A percentile compares a stretch with the other conserved stretches of the same genome.
Evolutionary conservation across 148 eudicot species (phyloP).

Genomic region (Rhododendron ferrugineum): DNA sequence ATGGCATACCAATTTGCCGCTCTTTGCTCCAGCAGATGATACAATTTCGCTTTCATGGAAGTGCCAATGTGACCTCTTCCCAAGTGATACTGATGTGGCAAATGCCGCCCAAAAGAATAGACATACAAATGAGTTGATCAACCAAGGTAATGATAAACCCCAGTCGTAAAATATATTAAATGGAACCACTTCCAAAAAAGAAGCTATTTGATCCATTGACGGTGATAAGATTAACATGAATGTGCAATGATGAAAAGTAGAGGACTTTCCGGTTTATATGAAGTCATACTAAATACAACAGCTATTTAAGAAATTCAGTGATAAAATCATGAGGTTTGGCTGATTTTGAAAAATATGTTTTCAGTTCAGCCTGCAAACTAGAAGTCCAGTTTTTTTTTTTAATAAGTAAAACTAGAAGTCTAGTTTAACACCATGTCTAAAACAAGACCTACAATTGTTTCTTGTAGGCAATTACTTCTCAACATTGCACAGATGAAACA

Average conservation of each 20-base stretch:
- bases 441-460: background rate
- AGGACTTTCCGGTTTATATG: background rate
- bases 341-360: background rate
- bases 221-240: background rate
- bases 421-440: background rate
- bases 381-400: background rate
- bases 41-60: constrained; percentile 69
- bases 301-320: background rate
- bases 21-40: constrained; percentile 68
- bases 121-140: background rate
- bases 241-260: background rate
- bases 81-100: constrained; percentile 58
- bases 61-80: constrained; percentile 95
- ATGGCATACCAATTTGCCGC: constrained; percentile 58
- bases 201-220: background rate
- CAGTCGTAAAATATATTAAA: background rate
- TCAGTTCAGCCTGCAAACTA: background rate
- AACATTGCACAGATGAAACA: background rate
- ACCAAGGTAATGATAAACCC: background rate
- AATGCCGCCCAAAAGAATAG: constrained; percentile 9
- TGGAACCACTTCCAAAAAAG: too few relatives aligned
- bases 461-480: background rate
- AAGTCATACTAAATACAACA: background rate
- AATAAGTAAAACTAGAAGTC: background rate
- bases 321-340: background rate